Base-by-base conservation (phyloP, 73 alveolate species). In the Symbiodinium pilosum region DNA sequence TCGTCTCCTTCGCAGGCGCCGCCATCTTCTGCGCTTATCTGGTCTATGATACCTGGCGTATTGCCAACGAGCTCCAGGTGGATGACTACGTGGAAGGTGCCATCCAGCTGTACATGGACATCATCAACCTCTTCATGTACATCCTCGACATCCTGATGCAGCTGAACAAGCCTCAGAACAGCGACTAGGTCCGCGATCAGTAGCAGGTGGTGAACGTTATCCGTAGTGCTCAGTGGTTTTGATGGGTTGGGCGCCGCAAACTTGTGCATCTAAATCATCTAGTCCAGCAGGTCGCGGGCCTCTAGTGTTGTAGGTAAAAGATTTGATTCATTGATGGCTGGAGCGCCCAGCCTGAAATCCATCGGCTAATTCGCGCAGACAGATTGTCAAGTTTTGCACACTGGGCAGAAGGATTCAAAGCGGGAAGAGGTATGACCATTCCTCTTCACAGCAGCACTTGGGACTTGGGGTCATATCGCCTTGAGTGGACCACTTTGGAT, bases 71-170 rank as follows among this genome's bases (percentile, higher is more conserved):
- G 84, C 44, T 91, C 30, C 89, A 91, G 44, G 97, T 91, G 88
- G 97, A 91, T 41, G 97, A 91, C 30, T 91, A 91, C 20, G 88
- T 91, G 83, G 97, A 91, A 43, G 97, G 97, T n/a, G 97, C 97
- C 51, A 71, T 91, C 84, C 97, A 91, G 77, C 36, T 91, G 81
- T 91, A 91, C 88, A 91, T 91, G 97, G 97, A 69, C 88, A 91
- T 91, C 40, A 34, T 91, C 75, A 91, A 91, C 81, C 36, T 91
- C 26, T 91, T 91, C 97, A 59, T 91, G 52, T 91, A 91, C 88
- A 43, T 68, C 77, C 88, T 91, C 36, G 97, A 91, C 36, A 91
- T 91, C 97, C 77, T 91, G 41, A 71, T 71, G 89, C 88, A 69
- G 81, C 18, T 91, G 83, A 71, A 83, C 85, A 91, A 91, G 97